These are phyloP conservation scores for Hypericum androsaemum DNA, from an alignment of 345 rosid species.

Conservation along the genomic window DNA sequence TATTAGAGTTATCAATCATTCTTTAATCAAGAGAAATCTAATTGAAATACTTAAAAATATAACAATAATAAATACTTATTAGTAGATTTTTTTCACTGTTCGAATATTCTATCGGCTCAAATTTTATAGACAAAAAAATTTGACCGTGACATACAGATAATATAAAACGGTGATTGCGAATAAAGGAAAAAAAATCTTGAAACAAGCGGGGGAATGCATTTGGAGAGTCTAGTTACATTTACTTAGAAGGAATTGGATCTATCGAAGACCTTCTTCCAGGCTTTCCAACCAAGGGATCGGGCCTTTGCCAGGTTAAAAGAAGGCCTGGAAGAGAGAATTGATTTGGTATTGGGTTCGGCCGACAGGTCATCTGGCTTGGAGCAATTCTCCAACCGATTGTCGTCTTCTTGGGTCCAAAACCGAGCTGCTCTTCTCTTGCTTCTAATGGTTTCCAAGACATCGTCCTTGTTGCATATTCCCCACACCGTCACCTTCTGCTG, in stretches of 20 bases:
- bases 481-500: slow-evolving; percentile 80
- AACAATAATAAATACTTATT: too few species aligned
- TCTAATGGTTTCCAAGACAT: slow-evolving; percentile 46
- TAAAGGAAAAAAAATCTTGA: too few species aligned
- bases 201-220: too few species aligned
- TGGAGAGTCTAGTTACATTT: not conserved
- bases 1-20: too few species aligned
- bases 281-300: slow-evolving; percentile 51
- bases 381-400: slow-evolving; percentile 12
- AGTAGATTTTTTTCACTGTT: too few species aligned
- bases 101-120: too few species aligned
- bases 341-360: not conserved
- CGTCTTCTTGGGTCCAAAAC: slow-evolving; percentile 60
- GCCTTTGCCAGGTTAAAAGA: slow-evolving; percentile 32
- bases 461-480: slow-evolving; percentile 82
- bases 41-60: too few species aligned
- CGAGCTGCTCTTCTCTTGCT: slow-evolving; percentile 71
- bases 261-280: slow-evolving; percentile 47
- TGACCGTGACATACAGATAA: too few species aligned
- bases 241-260: slow-evolving; percentile 53
- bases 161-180: too few species aligned
- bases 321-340: slow-evolving; percentile 8
- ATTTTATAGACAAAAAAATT: too few species aligned
- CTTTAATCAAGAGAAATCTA: too few species aligned
- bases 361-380: slow-evolving; percentile 11